Base-by-base conservation (phyloP, 2,329 filamentous ascomycete genomes). In the Aspergillus udagawae region DNA sequence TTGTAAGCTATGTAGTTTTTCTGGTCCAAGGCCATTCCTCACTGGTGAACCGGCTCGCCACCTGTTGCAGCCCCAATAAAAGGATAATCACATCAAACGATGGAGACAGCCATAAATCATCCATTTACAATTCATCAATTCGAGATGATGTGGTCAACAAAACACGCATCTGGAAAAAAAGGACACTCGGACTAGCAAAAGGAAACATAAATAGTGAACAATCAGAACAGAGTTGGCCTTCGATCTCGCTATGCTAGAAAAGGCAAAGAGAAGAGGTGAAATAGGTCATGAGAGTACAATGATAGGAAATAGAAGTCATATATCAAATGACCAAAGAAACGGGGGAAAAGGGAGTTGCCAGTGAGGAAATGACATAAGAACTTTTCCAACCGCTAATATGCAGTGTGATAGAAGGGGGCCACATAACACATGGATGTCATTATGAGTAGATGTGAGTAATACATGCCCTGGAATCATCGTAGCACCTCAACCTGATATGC, bases 311-410 rank as follows among this genome's bases (percentile, higher is more conserved):
- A 56, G 60, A 60, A 60, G 44, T 48, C 52, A 52, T 58, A 63
- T 61, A 61, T 65, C 60, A 62, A 56, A 51, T 66, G 63, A 66
- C 57, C 57, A 60, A 59, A 70, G 64, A 57, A 67, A 51, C 23
- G 58, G 60, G 55, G 59, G 60, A 52, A 59, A 56, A 55, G 47
- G 52, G 54, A 56, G 57, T 63, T 65, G 60, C 63, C 64, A 68
- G 62, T 59, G 60, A 67, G 57, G 62, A 67, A 65, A 66, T 61
- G 60, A 66, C 63, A 67, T 68, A 59, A 67, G 59, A 61, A 73
- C 69, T 75, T 75, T 75, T 74, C 71, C 69, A 74, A 75, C 71
- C 71, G 72, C 73, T 74, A 73, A 72, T 67, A 75, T 74, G 72
- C 71, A 71, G 61, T 67, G 69, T 72, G 68, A 70, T 69, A 63